These are phyloP conservation scores for Candida frijolesensis DNA, from an alignment of 1,139 yeast species.

Conservation along the genomic window DNA sequence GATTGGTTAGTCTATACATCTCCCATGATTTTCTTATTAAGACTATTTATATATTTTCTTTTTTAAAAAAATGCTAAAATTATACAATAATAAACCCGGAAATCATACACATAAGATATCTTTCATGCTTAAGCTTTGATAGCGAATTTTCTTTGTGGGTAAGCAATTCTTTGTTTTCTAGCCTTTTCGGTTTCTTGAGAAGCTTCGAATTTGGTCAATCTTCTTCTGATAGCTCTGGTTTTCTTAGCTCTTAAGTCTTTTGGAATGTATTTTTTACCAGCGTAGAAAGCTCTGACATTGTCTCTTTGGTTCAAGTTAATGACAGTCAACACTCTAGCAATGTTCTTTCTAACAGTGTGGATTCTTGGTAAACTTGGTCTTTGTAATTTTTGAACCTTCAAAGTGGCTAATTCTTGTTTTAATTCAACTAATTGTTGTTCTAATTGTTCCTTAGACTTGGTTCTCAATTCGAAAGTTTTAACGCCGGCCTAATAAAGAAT, in stretches of 20 bases:
- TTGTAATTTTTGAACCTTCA: constrained; percentile 94
- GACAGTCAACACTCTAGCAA: constrained; percentile 97
- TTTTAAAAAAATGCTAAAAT: constrained; percentile 6
- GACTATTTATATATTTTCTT: constrained; percentile 7
- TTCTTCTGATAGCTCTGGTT: constrained; percentile 99
- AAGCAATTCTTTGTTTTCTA: constrained; percentile 89
- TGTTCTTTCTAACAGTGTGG: constrained; percentile 95
- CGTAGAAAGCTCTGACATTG: constrained; percentile 92
- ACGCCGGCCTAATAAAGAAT: constrained; percentile 67
- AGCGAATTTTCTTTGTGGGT: constrained; percentile 98
- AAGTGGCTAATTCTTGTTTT: constrained; percentile 95
- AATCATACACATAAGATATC: constrained; percentile 1
- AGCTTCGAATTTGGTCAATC: constrained; percentile 87
- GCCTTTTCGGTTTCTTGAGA: constrained; percentile 82
- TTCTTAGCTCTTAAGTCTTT: constrained; percentile 99
- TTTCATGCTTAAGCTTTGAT: constrained; percentile 80
- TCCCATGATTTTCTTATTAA: not conserved
- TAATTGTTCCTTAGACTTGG: constrained; percentile 96
- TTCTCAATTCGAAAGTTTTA: constrained; percentile 95
- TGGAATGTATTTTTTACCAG: constrained; percentile 96
- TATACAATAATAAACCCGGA: constrained; percentile 7
- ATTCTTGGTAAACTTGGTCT: constrained; percentile 93
- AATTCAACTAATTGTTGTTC: constrained; percentile 92
- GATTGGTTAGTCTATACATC: not conserved
- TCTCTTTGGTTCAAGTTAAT: constrained; percentile 97